phyloP scores from a whole-genome alignment of 192 early-diverging fungal species.

The Backusella mclennaniae region DNA sequence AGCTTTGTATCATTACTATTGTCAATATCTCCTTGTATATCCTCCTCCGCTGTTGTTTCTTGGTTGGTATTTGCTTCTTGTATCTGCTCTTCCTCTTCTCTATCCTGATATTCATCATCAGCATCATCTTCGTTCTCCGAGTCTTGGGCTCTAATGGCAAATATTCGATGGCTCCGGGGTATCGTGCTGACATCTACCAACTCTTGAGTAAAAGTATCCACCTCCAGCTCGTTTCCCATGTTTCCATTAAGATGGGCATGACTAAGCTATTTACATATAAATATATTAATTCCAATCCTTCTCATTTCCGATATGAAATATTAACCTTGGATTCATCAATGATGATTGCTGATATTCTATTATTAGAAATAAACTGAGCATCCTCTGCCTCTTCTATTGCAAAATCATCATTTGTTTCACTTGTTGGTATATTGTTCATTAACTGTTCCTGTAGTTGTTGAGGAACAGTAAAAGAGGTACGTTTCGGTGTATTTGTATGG shows the following conservation, averaged over 20 bases:
- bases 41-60: background rate
- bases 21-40: background rate
- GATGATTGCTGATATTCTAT: slow-evolving; percentile 14
- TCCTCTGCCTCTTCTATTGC: slow-evolving; percentile 1
- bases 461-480: background rate
- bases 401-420: background rate
- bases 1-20: background rate
- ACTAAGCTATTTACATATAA: background rate
- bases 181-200: slow-evolving; percentile 2
- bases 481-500: slow-evolving; percentile 2
- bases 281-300: background rate
- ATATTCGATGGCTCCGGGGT: background rate
- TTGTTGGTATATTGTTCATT: background rate
- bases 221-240: background rate
- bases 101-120: background rate
- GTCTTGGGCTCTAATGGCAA: background rate
- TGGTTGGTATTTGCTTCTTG: background rate
- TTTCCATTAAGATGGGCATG: background rate
- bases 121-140: background rate
- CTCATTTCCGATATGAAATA: background rate
- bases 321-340: slow-evolving; percentile 4
- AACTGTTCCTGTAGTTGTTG: background rate
- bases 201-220: background rate
- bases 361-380: slow-evolving; percentile 4
- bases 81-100: background rate